A percentile compares a stretch with the other conserved stretches of the same genome.
Conservation (phyloP, 2,329 filamentous ascomycete genomes). For the Apiospora kogelbergensis region DNA sequence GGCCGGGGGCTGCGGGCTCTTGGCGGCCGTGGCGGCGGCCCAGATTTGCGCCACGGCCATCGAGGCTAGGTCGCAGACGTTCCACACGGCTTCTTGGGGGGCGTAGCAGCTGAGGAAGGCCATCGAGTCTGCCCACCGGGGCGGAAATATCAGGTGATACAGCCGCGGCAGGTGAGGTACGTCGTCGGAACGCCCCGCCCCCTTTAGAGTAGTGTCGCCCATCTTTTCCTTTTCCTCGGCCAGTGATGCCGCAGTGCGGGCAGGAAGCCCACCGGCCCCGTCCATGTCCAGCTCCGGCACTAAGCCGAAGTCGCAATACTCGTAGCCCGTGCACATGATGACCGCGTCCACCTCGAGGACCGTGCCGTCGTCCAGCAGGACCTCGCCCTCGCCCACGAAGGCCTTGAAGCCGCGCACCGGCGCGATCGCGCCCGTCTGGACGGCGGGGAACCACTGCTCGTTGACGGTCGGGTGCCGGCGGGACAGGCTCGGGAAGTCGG, state of each 20-base stretch:
- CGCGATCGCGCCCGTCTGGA: slow-evolving; percentile 16
- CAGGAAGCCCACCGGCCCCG: slow-evolving; percentile 17
- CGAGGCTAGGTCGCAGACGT: slow-evolving; percentile 30
- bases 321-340: slow-evolving; percentile 25
- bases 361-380: slow-evolving; percentile 17
- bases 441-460: slow-evolving; percentile 22
- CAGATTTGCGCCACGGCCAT: slow-evolving; percentile 36
- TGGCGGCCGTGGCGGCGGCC: slow-evolving; percentile 16
- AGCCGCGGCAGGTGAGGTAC: slow-evolving; percentile 19
- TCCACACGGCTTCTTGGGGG: slow-evolving; percentile 22
- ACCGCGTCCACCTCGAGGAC: slow-evolving; percentile 21
- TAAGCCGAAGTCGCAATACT: slow-evolving; percentile 19
- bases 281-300: slow-evolving; percentile 25
- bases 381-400: slow-evolving; percentile 17
- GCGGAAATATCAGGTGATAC: slow-evolving; percentile 24
- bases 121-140: slow-evolving; percentile 21
- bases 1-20: background rate
- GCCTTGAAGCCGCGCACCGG: slow-evolving; percentile 21
- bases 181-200: background rate
- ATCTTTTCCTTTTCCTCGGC: background rate
- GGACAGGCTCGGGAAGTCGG: slow-evolving; percentile 19
- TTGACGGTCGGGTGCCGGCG: slow-evolving; percentile 20
- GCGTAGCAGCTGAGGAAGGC: slow-evolving; percentile 23
- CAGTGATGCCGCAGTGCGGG: slow-evolving; percentile 13
- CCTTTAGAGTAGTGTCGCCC: background rate